Percentiles rank a stretch among this genome's conserved stretches.
phyloP scores from a whole-genome alignment of 225 moss, liverwort and hornwort genomes.

The Physcomitrellopsis africana region DNA sequence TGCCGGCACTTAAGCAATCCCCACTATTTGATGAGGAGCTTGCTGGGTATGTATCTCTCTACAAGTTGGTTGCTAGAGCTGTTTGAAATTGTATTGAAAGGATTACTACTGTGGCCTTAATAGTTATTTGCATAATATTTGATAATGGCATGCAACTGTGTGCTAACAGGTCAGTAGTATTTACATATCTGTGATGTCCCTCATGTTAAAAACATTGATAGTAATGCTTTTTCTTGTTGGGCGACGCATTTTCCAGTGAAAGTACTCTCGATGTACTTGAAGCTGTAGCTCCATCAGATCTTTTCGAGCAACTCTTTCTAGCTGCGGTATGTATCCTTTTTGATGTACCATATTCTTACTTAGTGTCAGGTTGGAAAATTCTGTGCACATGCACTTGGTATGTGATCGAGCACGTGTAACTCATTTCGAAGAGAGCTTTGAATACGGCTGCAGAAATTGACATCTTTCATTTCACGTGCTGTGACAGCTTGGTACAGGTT shows the following conservation, averaged over 20 bases:
- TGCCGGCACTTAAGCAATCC: slow-evolving; percentile 91
- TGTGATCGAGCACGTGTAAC: too few relatives aligned
- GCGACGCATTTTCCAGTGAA: slow-evolving; percentile 47
- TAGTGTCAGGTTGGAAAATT: neutral
- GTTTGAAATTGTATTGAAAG: neutral
- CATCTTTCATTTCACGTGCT: slow-evolving; percentile 7
- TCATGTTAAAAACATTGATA: too few relatives aligned
- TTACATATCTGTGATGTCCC: too few relatives aligned
- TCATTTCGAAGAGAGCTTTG: neutral
- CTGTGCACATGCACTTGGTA: neutral
- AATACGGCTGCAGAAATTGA: slow-evolving; percentile 19
- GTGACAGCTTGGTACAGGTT: slow-evolving; percentile 87
- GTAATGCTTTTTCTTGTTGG: neutral
- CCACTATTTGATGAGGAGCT: slow-evolving; percentile 98
- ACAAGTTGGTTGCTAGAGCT: neutral
- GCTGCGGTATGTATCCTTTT: slow-evolving; percentile 49
- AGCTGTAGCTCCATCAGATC: slow-evolving; percentile 59
- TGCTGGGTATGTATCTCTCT: slow-evolving; percentile 63
- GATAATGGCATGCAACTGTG: too few relatives aligned
- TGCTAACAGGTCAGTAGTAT: too few relatives aligned
- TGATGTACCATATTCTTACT: too few relatives aligned
- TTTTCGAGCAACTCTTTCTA: slow-evolving; percentile 73
- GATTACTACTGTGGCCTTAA: neutral
- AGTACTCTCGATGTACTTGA: slow-evolving; percentile 77
- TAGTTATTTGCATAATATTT: too few relatives aligned